phyloP scores from a whole-genome alignment of 345 rosid genomes.

The Fremontodendron californicum region DNA sequence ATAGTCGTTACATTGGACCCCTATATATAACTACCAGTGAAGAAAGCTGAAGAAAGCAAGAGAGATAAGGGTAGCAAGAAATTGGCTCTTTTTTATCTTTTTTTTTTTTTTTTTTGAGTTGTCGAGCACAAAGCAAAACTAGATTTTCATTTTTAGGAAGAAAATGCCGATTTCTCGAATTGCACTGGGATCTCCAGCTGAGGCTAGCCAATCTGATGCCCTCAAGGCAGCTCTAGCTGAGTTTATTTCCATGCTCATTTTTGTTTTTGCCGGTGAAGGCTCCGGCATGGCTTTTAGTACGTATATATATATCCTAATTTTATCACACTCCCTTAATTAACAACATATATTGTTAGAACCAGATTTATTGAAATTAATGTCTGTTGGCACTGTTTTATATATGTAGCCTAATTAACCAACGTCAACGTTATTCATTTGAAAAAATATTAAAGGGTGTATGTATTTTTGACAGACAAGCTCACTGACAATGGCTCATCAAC shows the following conservation, averaged over 20 bases:
- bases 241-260: slow-evolving; percentile 63
- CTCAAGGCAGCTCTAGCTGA: slow-evolving; percentile 60
- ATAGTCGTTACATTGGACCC: background rate
- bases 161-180: slow-evolving; percentile 48
- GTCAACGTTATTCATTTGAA: background rate
- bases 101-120: background rate
- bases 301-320: slow-evolving; percentile 17
- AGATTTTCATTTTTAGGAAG: background rate
- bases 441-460: background rate
- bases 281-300: slow-evolving; percentile 69
- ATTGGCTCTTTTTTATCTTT: background rate
- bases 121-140: background rate
- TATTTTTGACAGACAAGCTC: slow-evolving; percentile 40
- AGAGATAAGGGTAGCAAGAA: background rate
- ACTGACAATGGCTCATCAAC: slow-evolving; percentile 45
- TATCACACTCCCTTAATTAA: background rate
- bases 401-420: background rate
- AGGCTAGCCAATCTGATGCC: slow-evolving; percentile 41
- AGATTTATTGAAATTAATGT: too few relatives aligned
- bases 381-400: background rate
- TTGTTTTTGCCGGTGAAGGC: slow-evolving; percentile 70
- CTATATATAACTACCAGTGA: slow-evolving; percentile 18
- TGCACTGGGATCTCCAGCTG: slow-evolving; percentile 44
- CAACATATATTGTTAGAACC: background rate
- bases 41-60: background rate